Evolutionary conservation across 139 green algal species (phyloP), one percentile per base, ranked within the genome.

Genomic region (Chlamydomonas urium): DNA sequence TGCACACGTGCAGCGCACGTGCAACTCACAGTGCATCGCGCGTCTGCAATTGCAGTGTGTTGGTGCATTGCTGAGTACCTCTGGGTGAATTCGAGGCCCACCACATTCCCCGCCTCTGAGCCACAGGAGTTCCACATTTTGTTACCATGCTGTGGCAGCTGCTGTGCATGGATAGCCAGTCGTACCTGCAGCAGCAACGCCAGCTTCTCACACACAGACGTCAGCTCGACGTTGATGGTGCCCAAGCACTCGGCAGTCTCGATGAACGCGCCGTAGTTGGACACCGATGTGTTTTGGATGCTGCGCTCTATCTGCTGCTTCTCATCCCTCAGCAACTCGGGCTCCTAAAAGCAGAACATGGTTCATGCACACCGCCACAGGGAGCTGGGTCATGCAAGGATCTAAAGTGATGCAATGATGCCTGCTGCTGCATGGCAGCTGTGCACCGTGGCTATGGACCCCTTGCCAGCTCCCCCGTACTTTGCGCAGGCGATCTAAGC

Each of bases 241-340:
- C 69, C 71, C 31, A 89, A 53, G 65, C 71, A 83, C 45, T 58
- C 59, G 47, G 81, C 74, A 19, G 76, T 81, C 59, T 86, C 66
- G 35, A 87, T 82, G 38, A 87, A 87, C 0, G 81, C 81, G 8
- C 47, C 32, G 61, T 87, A 84, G 59, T 87, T 75, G 23, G 74
- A 79, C 17, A 87, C 73, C 0, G 84, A 79, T 19, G 73, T 84
- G 10, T 59, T 72, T 60, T 86, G 78, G 3, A 84, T 71, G 50
- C 38, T 78, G 8, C 91, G 84, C 37, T 89, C 61, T 3, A 98
- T 53, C 48, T 89, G 82, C 48, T 95, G 81, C 48, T 83, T 75
- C 66, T 98, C 94, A 2, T 87, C 81, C 8, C 78, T 71, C 50
- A 98, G 82, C n/a, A 97, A 77, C 67, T 96, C 90, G 0, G 94